Evolutionary conservation across 139 green algal genomes (phyloP), one percentile per base, ranked within the genome.

Genomic region (Chlorella sp.): DNA sequence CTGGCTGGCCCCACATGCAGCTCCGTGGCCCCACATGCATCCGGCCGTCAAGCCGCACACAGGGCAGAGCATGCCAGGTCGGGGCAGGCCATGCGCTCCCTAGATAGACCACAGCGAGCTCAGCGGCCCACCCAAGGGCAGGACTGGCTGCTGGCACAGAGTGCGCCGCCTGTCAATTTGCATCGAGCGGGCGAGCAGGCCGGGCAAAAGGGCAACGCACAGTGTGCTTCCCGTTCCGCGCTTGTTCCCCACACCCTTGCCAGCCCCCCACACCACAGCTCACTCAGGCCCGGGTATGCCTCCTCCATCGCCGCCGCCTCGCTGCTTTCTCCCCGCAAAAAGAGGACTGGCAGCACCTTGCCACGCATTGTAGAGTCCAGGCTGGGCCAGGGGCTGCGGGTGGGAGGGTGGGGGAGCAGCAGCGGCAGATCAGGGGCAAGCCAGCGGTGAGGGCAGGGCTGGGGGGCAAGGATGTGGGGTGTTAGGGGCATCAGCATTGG

Each of bases 371-470:
- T n/a, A 7, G 22, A 5, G 9, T 9, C 39, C 66, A 88, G 68
- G 21, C 26, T 40, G 34, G 84, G 84, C 84, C 84, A 88, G 28
- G 84, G 84, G 84, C 84, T 88, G 84, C 68, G 9, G 42, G 42
- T 15, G 48, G 28, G 24, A 39, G 39, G 24, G 40, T 2, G n/a
- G 42, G 19, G 19, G 26, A 19, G 76, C 1, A 9, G 32, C 22
- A 3, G 14, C n/a, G 3, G 14, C 12, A 1, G 73, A 1, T n/a
- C 16, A 40, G 73, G 11, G 30, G 73, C 32, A 26, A 36, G 73
- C 30, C 5, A 15, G 71, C 3, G 73, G 73, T 36, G 28, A 30
- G 21, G 64, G 64, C 30, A 36, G 69, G 1, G 21, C 2, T 24
- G 69, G 1, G 12, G 28, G 12, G 3, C 28, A 36, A 28, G 69